Percentiles rank a stretch among this genome's conserved stretches.
Conservation (phyloP, 202 grass and related monocot species). For the Setaria italica region DNA sequence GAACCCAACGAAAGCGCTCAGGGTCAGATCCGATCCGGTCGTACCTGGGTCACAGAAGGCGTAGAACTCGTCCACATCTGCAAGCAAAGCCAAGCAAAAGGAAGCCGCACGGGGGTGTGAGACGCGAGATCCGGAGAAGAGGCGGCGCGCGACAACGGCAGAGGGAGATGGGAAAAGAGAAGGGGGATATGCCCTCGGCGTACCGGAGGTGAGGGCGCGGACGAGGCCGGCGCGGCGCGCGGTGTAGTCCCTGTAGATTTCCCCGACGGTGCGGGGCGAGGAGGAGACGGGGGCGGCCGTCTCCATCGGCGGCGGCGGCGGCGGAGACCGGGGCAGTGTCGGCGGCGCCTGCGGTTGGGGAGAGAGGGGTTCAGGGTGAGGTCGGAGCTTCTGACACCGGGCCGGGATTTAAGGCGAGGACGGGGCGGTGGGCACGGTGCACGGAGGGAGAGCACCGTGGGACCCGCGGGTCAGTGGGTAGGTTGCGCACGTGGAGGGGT, state of each 20-base stretch:
- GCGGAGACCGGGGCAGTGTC: neutral
- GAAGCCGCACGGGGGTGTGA: neutral
- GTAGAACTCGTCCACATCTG: constrained; percentile 88
- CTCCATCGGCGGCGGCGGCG: constrained; percentile 53
- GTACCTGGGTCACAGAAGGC: constrained; percentile 73
- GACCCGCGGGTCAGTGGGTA: accelerated
- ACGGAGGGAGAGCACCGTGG: neutral
- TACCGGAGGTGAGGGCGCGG: constrained; percentile 80
- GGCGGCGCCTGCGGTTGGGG: constrained; percentile 15
- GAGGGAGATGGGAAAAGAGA: neutral
- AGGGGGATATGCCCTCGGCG: neutral
- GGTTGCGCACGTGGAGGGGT: neutral
- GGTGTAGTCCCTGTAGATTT: constrained; percentile 82
- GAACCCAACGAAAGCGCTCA: neutral
- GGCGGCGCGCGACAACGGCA: neutral
- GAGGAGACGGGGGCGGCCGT: constrained; percentile 47
- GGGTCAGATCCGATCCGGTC: constrained; percentile 31
- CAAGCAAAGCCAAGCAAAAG: neutral
- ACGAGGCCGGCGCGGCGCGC: constrained; percentile 73
- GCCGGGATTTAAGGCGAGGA: constrained; percentile 18
- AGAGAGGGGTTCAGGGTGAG: neutral
- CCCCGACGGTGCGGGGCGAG: constrained; percentile 72
- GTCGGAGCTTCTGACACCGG: neutral
- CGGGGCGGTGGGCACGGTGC: neutral
- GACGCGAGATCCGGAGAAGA: constrained; percentile 35